phyloP scores from a whole-genome alignment of 805 yeast genomes.

The Saturnispora quitensis region DNA sequence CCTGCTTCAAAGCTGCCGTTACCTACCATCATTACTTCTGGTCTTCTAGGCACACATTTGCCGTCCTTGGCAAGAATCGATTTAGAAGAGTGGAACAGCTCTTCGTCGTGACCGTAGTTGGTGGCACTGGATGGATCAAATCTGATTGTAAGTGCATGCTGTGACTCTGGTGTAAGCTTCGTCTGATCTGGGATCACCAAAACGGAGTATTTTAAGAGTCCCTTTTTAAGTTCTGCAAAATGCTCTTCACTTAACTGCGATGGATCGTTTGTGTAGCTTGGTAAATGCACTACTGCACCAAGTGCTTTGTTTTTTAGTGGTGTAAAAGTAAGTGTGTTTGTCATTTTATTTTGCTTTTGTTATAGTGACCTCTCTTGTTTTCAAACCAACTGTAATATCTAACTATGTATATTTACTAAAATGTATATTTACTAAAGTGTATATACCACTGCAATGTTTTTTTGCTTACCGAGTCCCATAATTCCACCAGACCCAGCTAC shows the following conservation, averaged over 20 bases:
- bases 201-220: slow-evolving; percentile 61
- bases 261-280: slow-evolving; percentile 68
- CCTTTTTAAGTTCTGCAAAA: slow-evolving; percentile 50
- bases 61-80: slow-evolving; percentile 78
- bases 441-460: too few relatives aligned
- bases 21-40: slow-evolving; percentile 86
- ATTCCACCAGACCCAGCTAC: too few relatives aligned
- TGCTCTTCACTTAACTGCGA: slow-evolving; percentile 55
- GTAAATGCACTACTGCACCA: slow-evolving; percentile 63
- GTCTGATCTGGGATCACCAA: slow-evolving; percentile 66
- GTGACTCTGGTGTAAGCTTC: slow-evolving; percentile 63
- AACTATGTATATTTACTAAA: too few relatives aligned
- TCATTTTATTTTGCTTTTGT: not conserved
- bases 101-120: slow-evolving; percentile 72
- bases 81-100: slow-evolving; percentile 55
- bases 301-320: slow-evolving; percentile 46
- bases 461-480: too few relatives aligned
- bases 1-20: slow-evolving; percentile 56
- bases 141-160: slow-evolving; percentile 63
- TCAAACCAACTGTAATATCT: too few relatives aligned
- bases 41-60: slow-evolving; percentile 66
- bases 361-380: too few relatives aligned
- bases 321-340: slow-evolving; percentile 24
- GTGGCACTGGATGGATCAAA: slow-evolving; percentile 68
- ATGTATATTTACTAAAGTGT: too few relatives aligned